Evolutionary conservation across 140 eudicot species (phyloP), one percentile per base, ranked within the genome.

Genomic region (Ambrosia hybrid): DNA sequence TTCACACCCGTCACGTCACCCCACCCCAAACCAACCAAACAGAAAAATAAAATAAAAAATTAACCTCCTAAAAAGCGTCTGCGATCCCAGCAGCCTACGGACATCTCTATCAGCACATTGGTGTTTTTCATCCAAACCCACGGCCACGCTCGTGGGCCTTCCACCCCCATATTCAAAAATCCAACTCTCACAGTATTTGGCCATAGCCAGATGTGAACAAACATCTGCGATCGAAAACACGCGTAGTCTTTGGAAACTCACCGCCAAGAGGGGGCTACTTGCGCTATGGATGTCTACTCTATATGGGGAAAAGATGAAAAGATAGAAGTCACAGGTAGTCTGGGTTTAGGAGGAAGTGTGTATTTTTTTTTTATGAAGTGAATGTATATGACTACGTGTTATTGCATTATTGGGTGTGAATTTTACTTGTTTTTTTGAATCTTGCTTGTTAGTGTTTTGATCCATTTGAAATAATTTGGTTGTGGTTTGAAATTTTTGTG

Each of bases 401-500:
- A 10, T 41, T 6, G 46, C 46, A 1, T 6, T 30, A 14, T 14
- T 38, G 37, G 70, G 70, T 65, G 53, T 65, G 3, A 5, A 4
- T 4, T 38, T 63, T 63, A n/a, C 51, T 63, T 63, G n/a, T 9
- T 7, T 9, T 37, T 63, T n/a, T 63, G 33, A 14, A 63, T 63
- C 10, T 63, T 15, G 68, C 12, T 63, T 63, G 68, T 63, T 63
- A 39, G 38, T 63, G 68, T 63, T 63, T 14, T 37, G 48, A 13
- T 39, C 6, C 52, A 26, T 49, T 3, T 34, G 67, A 60, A 34
- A 41, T 45, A 60, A 11, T 60, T 60, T 33, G 67, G 46, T 33
- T 59, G 43, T 11, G 45, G 59, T 15, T 53, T 41, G 46, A 41
- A 41, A 9, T 9, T 2, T 26, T 34, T 60, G 2, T 60, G 45